Base-by-base conservation (phyloP, 148 eudicot genomes). In the Amaranthus hypochondriacus region DNA sequence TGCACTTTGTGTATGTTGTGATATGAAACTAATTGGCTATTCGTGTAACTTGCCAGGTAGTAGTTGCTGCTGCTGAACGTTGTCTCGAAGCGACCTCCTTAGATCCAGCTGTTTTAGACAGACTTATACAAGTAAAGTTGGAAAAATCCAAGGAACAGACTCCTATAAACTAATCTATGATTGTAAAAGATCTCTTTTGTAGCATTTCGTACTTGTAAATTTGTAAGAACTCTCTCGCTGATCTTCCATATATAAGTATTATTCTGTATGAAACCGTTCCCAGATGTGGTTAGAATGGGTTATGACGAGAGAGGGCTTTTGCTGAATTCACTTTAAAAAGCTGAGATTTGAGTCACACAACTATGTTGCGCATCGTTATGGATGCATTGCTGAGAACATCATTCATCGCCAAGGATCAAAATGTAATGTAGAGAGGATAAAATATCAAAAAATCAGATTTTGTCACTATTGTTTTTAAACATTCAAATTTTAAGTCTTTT, bases 21-120 rank as follows among this genome's bases (percentile, higher is more conserved):
- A 12, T 18, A 7, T 62, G 47, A 51, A 66, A 9, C 62, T 64
- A 66, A 48, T 43, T 47, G 61, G 59, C 66, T 62, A 52, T 57
- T 44, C 66, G 8, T 58, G 56, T 52, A 69, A 73, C 66, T 55
- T 76, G 51, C 63, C 91, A 96, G 99, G 96, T 95, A 64, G 76
- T 96, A 47, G 89, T 89, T 50, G 90, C 89, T 68, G 87, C 89
- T 61, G 90, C 92, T 0, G 97, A 92, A 77, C 99, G 99, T 62
- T 90, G 96, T 77, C 84, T 90, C 55, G 99, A 96, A 79, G 92
- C 99, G 62, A 86, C 75, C 75, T 89, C 96, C 44, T 71, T 96
- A 84, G 99, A 96, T 71, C 83, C 89, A 10, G 83, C 99, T 12
- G 89, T 96, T 71, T 72, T 96, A 76, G 99, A 96, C 83, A 87